Evolutionary conservation across 352 stramenopile species (phyloP).

Genomic region (Achlya hypogyna): DNA sequence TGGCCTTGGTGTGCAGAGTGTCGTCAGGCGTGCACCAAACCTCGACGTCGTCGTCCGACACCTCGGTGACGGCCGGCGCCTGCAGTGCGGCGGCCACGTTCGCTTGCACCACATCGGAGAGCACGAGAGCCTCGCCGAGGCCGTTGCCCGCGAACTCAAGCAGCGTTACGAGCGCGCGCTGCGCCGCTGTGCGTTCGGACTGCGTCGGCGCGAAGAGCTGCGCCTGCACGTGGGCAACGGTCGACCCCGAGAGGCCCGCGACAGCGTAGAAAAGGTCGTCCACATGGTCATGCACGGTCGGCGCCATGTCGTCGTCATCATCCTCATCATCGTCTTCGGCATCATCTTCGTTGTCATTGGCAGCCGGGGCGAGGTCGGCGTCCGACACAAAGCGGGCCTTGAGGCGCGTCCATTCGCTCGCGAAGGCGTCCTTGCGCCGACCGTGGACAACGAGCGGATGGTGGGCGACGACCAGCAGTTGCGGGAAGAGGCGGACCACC

Average conservation of each 20-base stretch:
- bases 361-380: background rate
- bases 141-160: slow-evolving; percentile 76
- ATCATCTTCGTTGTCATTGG: slow-evolving; percentile 11
- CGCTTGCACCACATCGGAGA: slow-evolving; percentile 62
- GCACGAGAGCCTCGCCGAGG: slow-evolving; percentile 57
- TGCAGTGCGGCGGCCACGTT: slow-evolving; percentile 45
- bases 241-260: slow-evolving; percentile 43
- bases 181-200: slow-evolving; percentile 46
- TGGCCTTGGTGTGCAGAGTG: slow-evolving; percentile 49
- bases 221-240: slow-evolving; percentile 38
- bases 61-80: slow-evolving; percentile 34
- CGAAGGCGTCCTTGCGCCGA: slow-evolving; percentile 37
- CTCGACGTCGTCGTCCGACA: slow-evolving; percentile 48
- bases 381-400: slow-evolving; percentile 46
- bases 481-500: slow-evolving; percentile 31
- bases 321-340: slow-evolving; percentile 22
- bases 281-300: slow-evolving; percentile 53
- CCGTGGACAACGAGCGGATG: slow-evolving; percentile 67
- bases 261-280: slow-evolving; percentile 74
- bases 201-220: slow-evolving; percentile 42
- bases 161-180: slow-evolving; percentile 59
- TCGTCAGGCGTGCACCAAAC: slow-evolving; percentile 58
- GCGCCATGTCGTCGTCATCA: slow-evolving; percentile 31
- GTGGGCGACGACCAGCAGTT: slow-evolving; percentile 48
- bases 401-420: slow-evolving; percentile 54